Evolutionary conservation across 2,329 filamentous ascomycete genomes (phyloP), one percentile per base, ranked within the genome.

Genomic region (Alternaria sp.): DNA sequence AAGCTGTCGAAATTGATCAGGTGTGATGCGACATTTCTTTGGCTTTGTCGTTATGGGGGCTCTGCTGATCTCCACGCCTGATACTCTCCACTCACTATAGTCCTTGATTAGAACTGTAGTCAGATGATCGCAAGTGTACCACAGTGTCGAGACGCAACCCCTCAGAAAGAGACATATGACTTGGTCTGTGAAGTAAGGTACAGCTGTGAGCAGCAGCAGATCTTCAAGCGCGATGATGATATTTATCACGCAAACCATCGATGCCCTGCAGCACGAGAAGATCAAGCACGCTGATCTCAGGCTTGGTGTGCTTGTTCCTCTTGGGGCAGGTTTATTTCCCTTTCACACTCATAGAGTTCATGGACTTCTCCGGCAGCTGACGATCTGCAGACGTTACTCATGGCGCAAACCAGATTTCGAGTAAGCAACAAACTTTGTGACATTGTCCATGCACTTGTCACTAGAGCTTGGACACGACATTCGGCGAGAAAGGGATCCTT

Each of bases 221-320:
- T 52, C 49, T 52, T 25, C 49, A 17, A 52, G 49, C 19, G 36
- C 9, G 49, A 40, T 36, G 49, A 52, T 52, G 49, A 15, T 23
- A 21, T 23, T 36, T 32, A 52, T 6, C 30, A 40, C 15, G 19
- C 30, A 40, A 52, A 52, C 49, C 49, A 52, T 25, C 19, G 28
- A 40, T 52, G 19, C 19, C 19, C 49, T 52, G 49, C 49, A 52
- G 28, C 17, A 36, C 19, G 30, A 25, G 23, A 54, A 26, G 10
- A 23, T 26, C 36, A 54, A 54, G 52, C 52, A 43, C 17, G 52
- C n/a, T 26, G 36, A 54, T 54, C 23, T 32, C 40, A 43, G 25
- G 52, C 52, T 54, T 54, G 36, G 52, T 44, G 21, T 54, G 52
- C 52, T 54, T 54, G 32, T 40, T 54, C 36, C 32, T 44, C 32